phyloP scores from a whole-genome alignment of 805 yeast species.

The Cyberlindnera meyerae region DNA sequence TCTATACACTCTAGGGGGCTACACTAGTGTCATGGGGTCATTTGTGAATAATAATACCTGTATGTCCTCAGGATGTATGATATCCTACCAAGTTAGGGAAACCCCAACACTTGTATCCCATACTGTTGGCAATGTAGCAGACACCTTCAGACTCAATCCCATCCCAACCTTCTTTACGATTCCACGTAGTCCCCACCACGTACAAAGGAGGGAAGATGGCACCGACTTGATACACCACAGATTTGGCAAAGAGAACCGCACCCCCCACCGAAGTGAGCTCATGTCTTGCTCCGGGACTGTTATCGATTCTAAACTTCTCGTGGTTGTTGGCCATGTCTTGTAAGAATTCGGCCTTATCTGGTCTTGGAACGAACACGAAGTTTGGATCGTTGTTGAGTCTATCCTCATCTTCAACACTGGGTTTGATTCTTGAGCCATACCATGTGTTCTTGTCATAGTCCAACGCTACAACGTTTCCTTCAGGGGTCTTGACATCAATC shows the following conservation, averaged over 20 bases:
- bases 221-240: slow-evolving; percentile 42
- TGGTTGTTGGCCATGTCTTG: no score
- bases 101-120: slow-evolving; percentile 46
- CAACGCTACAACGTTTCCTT: slow-evolving; percentile 9
- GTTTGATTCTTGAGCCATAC: slow-evolving; percentile 28
- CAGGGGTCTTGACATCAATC: slow-evolving; percentile 21
- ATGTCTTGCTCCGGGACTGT: slow-evolving; percentile 2
- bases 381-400: slow-evolving; percentile 13
- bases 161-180: slow-evolving; percentile 44
- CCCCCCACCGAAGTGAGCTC: slow-evolving; percentile 47
- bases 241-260: slow-evolving; percentile 41
- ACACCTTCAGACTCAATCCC: slow-evolving; percentile 53
- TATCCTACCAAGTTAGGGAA: slow-evolving; percentile 37
- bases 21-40: no score
- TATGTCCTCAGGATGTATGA: no score
- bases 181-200: slow-evolving; percentile 42
- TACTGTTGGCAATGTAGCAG: slow-evolving; percentile 40
- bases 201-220: slow-evolving; percentile 42
- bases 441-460: slow-evolving; percentile 34
- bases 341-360: slow-evolving; percentile 15
- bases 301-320: slow-evolving; percentile 12
- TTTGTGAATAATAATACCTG: no score
- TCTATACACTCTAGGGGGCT: no score
- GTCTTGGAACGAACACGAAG: slow-evolving; percentile 15
- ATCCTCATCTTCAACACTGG: slow-evolving; percentile 20